Evolutionary conservation across 2,329 filamentous ascomycete species (phyloP).

Genomic region (Proliferodiscus dingleyae): DNA sequence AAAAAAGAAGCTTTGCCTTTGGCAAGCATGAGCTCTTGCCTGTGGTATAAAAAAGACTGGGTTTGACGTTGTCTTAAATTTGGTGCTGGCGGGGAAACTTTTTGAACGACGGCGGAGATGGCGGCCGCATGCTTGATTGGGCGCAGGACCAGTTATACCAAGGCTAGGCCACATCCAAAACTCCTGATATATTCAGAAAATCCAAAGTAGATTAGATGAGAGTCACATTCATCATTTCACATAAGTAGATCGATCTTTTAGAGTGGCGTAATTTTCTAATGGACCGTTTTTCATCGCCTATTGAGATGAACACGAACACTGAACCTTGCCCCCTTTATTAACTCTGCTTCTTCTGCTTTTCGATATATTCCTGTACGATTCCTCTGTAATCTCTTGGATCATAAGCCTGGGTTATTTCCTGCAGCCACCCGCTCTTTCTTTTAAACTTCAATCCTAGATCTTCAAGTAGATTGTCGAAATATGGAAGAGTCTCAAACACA

Average conservation of each 20-base stretch:
- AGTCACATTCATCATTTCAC: too few relatives aligned
- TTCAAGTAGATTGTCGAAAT: slow-evolving; percentile 61
- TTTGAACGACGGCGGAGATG: too few relatives aligned
- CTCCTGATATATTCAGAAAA: too few relatives aligned
- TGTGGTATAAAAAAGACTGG: not conserved
- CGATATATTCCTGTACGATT: slow-evolving; percentile 39
- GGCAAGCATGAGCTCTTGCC: not conserved
- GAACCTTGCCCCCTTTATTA: not conserved
- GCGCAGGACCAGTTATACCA: too few relatives aligned
- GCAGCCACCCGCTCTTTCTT: slow-evolving; percentile 45
- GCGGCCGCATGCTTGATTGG: too few relatives aligned
- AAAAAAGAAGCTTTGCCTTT: not conserved
- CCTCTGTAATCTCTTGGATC: slow-evolving; percentile 41
- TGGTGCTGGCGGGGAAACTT: too few relatives aligned
- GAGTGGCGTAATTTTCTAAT: not conserved
- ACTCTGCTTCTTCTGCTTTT: not conserved
- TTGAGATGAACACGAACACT: too few relatives aligned
- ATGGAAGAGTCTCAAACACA: slow-evolving; percentile 72
- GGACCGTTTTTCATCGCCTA: too few relatives aligned
- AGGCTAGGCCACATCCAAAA: too few relatives aligned
- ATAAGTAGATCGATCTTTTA: too few relatives aligned
- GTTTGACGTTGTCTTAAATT: too few relatives aligned
- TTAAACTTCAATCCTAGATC: slow-evolving; percentile 59
- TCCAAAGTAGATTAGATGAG: too few relatives aligned
- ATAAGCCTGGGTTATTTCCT: slow-evolving; percentile 41